Evolutionary conservation across 148 eudicot genomes (phyloP), one percentile per base, ranked within the genome.

Genomic region (Dysphania ambrosioides): DNA sequence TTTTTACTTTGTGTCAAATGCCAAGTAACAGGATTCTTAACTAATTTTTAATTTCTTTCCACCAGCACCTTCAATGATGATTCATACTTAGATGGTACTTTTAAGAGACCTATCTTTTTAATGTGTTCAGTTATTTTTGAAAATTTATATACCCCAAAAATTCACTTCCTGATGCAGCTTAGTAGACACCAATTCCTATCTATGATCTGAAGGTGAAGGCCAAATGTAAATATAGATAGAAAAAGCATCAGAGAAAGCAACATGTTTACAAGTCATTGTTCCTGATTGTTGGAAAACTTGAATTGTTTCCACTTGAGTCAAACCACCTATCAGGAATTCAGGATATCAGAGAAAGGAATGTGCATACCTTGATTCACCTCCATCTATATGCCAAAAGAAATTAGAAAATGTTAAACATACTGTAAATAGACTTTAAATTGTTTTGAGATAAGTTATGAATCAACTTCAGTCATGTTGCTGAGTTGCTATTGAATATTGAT

Each of bases 401-500:
- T 36, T 5, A 55, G 9, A 55, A 55, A 23, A n/a, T n/a, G n/a
- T n/a, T n/a, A n/a, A n/a, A n/a, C n/a, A 55, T 19, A 1, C 0
- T 2, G 7, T 19, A 2, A 19, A 19, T 3, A 19, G 8, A 55
- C 26, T 55, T 19, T 1, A 55, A 1, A 23, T 55, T 21, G 5
- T 19, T 55, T 55, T 24, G 59, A n/a, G n/a, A n/a, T 0, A 19
- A 26, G 10, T 51, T 65, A 36, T 23, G 30, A 59, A 38, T 24
- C 6, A n/a, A 24, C 19, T n/a, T 38, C 47, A 11, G n/a, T 26
- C 18, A 4, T 40, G 13, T 26, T 31, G 40, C 27, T 59, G 0
- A 31, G 32, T 24, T 76, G 19, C 19, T n/a, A n/a, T n/a, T n/a
- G n/a, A n/a, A n/a, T 26, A 57, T 56, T 44, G 47, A 63, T 72